A percentile compares a stretch with the other conserved stretches of the same genome.
Evolutionary conservation across 2,329 filamentous ascomycete genomes (phyloP).

Genomic region (Verticillium zaregamsianum): DNA sequence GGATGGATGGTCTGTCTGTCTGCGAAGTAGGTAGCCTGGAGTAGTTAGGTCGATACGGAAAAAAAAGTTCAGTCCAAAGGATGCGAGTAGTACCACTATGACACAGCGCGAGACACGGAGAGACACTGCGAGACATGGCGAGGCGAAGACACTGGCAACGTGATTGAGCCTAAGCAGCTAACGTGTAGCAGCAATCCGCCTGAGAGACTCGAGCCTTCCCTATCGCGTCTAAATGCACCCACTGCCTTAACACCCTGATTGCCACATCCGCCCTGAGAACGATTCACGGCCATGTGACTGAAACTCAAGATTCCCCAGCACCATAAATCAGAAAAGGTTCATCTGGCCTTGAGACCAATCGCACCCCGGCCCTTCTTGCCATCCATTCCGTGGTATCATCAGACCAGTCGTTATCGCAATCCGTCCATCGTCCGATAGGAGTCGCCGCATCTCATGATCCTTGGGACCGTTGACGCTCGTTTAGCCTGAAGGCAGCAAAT

Average conservation of each 20-base stretch:
- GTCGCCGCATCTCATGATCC: neutral
- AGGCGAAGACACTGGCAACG: neutral
- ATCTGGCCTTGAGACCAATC: neutral
- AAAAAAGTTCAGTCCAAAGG: neutral
- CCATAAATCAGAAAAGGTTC: neutral
- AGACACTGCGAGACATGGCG: neutral
- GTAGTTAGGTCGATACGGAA: neutral
- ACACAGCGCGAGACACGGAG: neutral
- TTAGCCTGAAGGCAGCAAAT: slow-evolving; percentile 63
- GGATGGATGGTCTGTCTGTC: neutral
- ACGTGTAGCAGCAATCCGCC: neutral
- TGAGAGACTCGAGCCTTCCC: neutral
- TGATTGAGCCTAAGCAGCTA: neutral
- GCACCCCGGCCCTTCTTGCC: neutral
- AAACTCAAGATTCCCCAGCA: neutral
- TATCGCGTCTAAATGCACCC: neutral
- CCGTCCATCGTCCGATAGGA: neutral
- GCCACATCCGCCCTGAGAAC: neutral
- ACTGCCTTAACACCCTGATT: neutral
- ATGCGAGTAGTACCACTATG: neutral
- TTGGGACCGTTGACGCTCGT: slow-evolving; percentile 25
- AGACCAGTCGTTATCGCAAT: neutral
- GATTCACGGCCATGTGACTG: neutral
- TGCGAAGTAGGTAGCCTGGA: neutral
- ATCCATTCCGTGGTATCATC: neutral